Evolutionary conservation across 2,329 filamentous ascomycete species (phyloP), one percentile per base, ranked within the genome.

Genomic region (Cercospora canescens): DNA sequence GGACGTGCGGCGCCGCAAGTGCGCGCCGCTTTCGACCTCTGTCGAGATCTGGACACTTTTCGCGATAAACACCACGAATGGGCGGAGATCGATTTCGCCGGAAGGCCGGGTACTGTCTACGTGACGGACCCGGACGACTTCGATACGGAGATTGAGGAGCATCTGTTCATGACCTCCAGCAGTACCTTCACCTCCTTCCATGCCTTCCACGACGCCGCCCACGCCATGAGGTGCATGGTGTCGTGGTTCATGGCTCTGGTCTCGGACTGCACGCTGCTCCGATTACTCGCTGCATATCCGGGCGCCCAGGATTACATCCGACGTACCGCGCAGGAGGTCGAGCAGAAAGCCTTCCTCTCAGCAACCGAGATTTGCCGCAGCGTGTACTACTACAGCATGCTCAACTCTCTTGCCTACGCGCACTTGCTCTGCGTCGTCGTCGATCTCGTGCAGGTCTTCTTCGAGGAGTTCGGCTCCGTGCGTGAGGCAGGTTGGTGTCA

Each of bases 331-430:
- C 6, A 41, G 21, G 57, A 63, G 12, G 52, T 67, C 39, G 80
- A 80, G 39, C 80, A 79, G 48, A 73, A 79, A 4, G 74, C 66
- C 14, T 65, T 52, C n/a, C 32, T 39, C 3, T 50, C 59, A 3
- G 66, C 66, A 8, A 41, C 30, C 12, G 60, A 66, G 12, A 62
- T 68, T 14, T 68, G 66, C 55, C 55, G 60, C n/a, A 62, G 58
- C 35, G 60, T 68, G 7, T 66, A 65, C 45, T 65, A 64, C 28
- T 65, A 66, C 35, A 66, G 59, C 60, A 58, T 56, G 28, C 64
- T 66, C 18, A 63, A 61, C n/a, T 66, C 64, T 6, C 21, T 64
- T 16, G 64, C 60, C 6, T 64, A 64, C 18, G 58, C 58, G 14
- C 64, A 66, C 35, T n/a, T 63, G 48, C 45, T 66, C 2, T 60